Percentiles rank a stretch among this genome's conserved stretches.
Evolutionary conservation across 2,329 filamentous ascomycete genomes (phyloP).

Genomic region (Neofusicoccum sp.): DNA sequence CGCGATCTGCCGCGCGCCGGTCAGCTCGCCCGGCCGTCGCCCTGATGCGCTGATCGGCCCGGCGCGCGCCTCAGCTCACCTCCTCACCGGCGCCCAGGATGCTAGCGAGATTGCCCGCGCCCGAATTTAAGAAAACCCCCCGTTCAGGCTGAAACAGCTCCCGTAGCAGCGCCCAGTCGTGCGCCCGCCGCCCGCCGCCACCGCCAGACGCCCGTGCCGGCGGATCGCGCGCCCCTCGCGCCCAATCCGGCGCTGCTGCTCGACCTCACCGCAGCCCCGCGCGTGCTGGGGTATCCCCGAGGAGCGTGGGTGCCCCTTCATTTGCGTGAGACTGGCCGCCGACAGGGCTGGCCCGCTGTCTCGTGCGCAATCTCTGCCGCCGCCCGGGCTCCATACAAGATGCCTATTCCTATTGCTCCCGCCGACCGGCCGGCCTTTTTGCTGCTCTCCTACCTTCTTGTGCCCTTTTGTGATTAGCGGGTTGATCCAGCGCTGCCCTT

Average conservation of each 20-base stretch:
- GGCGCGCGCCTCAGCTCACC: not conserved
- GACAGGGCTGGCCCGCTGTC: slow-evolving; percentile 14
- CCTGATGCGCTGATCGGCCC: slow-evolving; percentile 9
- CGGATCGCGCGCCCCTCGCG: not conserved
- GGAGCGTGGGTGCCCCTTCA: slow-evolving; percentile 17
- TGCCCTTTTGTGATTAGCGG: not conserved
- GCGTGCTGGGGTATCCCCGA: slow-evolving; percentile 9
- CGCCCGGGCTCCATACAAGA: not conserved
- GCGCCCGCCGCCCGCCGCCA: slow-evolving; percentile 1
- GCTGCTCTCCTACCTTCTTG: slow-evolving; percentile 23
- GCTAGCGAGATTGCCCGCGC: slow-evolving; percentile 11
- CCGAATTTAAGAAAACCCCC: slow-evolving; percentile 4
- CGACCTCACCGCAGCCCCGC: not conserved
- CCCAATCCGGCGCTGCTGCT: not conserved
- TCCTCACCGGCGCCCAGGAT: not conserved
- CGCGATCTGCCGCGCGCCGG: not conserved
- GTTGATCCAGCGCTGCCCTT: slow-evolving; percentile 22
- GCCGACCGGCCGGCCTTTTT: slow-evolving; percentile 20
- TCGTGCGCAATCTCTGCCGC: slow-evolving; percentile 9
- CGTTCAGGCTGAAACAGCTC: slow-evolving; percentile 12
- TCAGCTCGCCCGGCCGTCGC: not conserved
- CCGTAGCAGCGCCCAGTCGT: slow-evolving; percentile 10
- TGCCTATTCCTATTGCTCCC: not conserved
- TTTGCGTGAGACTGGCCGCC: slow-evolving; percentile 16
- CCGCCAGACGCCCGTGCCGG: not conserved